Base-by-base conservation (phyloP, 2,329 filamentous ascomycete genomes). In the Sclerotinia borealis region DNA sequence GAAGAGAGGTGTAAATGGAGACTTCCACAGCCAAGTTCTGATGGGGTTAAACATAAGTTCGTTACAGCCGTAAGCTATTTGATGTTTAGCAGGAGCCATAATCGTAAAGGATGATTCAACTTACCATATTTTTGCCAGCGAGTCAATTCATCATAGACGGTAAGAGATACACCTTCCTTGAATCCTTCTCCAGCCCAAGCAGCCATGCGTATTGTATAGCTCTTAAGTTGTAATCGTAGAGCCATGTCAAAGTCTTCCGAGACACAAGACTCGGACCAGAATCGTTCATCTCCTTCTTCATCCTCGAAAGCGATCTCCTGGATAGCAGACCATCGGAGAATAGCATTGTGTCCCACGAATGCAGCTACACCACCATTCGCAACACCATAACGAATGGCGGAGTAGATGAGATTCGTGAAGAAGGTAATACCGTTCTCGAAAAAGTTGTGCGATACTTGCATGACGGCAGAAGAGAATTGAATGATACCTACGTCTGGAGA, bases 171-270 rank as follows among this genome's bases (percentile, higher is more conserved):
- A 66, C 87, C 87, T 69, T 90, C 88, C 70, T 91, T 84, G 77
- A 91, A 92, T 8, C 84, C 87, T 4, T 86, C 83, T 34, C 83
- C 83, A 61, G 86, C 84, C 77, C 90, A 92, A 0, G 85, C 82
- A 22, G 84, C 89, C 1, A 91, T 79, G 8, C 89, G 86, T 51
- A 91, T 83, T 37, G 84, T 80, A 74, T 88, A 90, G 22, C 88
- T 87, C n/a, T 78, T 78, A 67, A 83, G 84, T 74, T 92, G 89
- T 2, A 92, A 79, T 45, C 89, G 86, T 0, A 92, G 80, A 6
- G 87, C 83, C 77, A 91, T 89, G 66, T 92, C 89, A 63, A 92
- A 92, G 69, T 92, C 89, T 67, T 92, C 89, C 0, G 88, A 91
- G 0, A 92, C 89, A 69, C 89, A 87, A 5, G 80, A 81, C 72